A percentile compares a stretch with the other conserved stretches of the same genome.
These are phyloP conservation scores for Tylopilus vinaceipallidus DNA, from an alignment of 768 basidiomycete genomes.

Conservation along the genomic window DNA sequence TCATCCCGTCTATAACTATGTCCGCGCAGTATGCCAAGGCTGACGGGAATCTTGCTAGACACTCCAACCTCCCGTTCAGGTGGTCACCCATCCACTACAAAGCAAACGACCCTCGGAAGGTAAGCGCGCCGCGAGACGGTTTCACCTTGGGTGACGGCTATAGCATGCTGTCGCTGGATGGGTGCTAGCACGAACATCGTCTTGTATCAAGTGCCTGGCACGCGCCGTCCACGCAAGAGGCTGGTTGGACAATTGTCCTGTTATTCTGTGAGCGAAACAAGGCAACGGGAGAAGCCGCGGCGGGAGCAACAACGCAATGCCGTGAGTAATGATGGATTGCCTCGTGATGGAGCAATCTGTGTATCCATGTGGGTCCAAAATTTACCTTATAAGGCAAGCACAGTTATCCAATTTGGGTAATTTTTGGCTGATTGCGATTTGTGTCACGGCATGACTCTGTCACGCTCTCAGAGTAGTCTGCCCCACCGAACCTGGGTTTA, in stretches of 20 bases:
- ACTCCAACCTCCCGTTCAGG: too few species aligned
- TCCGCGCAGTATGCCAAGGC: too few species aligned
- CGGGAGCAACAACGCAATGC: background rate
- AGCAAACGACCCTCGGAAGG: too few species aligned
- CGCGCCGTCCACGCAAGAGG: background rate
- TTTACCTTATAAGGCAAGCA: constrained; percentile 22
- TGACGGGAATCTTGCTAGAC: too few species aligned
- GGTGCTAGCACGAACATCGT: background rate
- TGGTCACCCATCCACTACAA: too few species aligned
- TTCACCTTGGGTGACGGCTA: too few species aligned
- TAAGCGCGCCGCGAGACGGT: too few species aligned
- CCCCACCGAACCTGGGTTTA: constrained; percentile 18
- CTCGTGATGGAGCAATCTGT: constrained; percentile 13
- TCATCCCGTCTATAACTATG: too few species aligned
- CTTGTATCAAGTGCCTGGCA: background rate
- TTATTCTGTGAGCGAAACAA: constrained; percentile 1
- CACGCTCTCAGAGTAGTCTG: constrained; percentile 19
- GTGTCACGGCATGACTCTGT: constrained; percentile 29
- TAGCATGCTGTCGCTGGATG: background rate
- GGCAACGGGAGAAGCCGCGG: background rate
- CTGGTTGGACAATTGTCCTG: background rate
- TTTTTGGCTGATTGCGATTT: constrained; percentile 30
- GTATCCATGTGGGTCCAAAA: constrained; percentile 31
- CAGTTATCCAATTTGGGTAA: constrained; percentile 16
- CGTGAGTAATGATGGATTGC: constrained; percentile 27